phyloP scores from a whole-genome alignment of 1,139 yeast species.

The Hyphopichia burtonii region DNA sequence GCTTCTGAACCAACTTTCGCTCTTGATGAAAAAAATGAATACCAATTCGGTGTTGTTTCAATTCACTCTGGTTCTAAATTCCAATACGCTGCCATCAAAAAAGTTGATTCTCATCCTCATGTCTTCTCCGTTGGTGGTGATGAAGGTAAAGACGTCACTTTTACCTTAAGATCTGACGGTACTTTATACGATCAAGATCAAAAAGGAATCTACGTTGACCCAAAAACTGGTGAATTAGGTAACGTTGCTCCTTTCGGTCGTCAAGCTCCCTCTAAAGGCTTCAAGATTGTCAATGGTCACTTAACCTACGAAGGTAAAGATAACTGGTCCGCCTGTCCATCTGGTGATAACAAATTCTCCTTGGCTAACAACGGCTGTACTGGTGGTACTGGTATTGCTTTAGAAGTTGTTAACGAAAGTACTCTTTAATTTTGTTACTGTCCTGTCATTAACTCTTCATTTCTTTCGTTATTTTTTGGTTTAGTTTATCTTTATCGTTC shows the following conservation, averaged over 20 bases:
- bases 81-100: constrained; percentile 17
- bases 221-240: constrained; percentile 21
- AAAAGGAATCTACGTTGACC: constrained; percentile 23
- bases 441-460: too few species aligned
- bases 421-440: too few species aligned
- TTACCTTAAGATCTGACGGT: constrained; percentile 25
- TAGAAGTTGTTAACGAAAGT: too few species aligned
- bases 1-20: constrained; percentile 18
- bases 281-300: constrained; percentile 17
- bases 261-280: constrained; percentile 28
- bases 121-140: constrained; percentile 34
- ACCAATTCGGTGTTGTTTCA: constrained; percentile 6
- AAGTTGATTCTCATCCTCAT: constrained; percentile 26
- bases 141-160: constrained; percentile 23
- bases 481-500: too few species aligned
- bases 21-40: background rate
- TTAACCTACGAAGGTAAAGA: constrained; percentile 21
- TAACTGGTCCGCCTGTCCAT: constrained; percentile 26
- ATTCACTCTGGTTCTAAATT: constrained; percentile 6
- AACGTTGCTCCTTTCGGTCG: constrained; percentile 34
- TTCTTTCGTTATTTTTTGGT: too few species aligned
- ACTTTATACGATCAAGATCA: constrained; percentile 30
- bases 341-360: constrained; percentile 25
- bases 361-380: constrained; percentile 24
- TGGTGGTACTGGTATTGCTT: constrained; percentile 28